These are phyloP conservation scores for Chionographis japonica DNA, from an alignment of 106 monocot species.

Conservation along the genomic window DNA sequence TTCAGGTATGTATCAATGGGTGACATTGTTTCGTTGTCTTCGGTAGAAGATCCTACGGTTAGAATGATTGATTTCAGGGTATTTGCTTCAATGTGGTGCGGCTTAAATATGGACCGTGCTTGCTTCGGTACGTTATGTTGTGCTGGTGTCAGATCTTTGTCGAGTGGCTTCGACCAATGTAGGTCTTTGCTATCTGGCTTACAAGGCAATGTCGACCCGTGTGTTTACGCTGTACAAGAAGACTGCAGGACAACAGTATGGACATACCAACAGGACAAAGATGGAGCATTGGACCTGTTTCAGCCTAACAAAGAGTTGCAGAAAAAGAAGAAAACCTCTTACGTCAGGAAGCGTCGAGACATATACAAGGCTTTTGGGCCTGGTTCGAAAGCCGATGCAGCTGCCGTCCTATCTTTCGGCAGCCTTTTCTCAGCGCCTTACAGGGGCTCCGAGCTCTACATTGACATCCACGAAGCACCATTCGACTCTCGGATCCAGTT, in stretches of 20 bases:
- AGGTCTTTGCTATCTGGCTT: slow-evolving; percentile 60
- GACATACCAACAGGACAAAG: slow-evolving; percentile 74
- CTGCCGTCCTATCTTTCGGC: slow-evolving; percentile 70
- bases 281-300: slow-evolving; percentile 58
- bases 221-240: slow-evolving; percentile 67
- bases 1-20: slow-evolving; percentile 87
- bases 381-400: slow-evolving; percentile 46
- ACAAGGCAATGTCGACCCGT: slow-evolving; percentile 25
- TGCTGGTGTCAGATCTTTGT: slow-evolving; percentile 16
- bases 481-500: slow-evolving; percentile 39
- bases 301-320: slow-evolving; percentile 64
- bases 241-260: slow-evolving; percentile 97
- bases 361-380: slow-evolving; percentile 67
- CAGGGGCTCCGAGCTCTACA: slow-evolving; percentile 68
- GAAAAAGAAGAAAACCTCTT: slow-evolving; percentile 68
- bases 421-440: slow-evolving; percentile 73
- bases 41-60: slow-evolving; percentile 28
- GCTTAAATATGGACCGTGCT: slow-evolving; percentile 36
- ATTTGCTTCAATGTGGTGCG: slow-evolving; percentile 76
- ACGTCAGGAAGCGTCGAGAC: slow-evolving; percentile 67
- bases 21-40: slow-evolving; percentile 75
- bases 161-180: slow-evolving; percentile 33
- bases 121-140: slow-evolving; percentile 52
- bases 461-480: slow-evolving; percentile 69
- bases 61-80: slow-evolving; percentile 75